Percentiles rank a stretch among this genome's conserved stretches.
These are phyloP conservation scores for Novymonas esmeraldas DNA, from an alignment of 208 protist species.

Conservation along the genomic window DNA sequence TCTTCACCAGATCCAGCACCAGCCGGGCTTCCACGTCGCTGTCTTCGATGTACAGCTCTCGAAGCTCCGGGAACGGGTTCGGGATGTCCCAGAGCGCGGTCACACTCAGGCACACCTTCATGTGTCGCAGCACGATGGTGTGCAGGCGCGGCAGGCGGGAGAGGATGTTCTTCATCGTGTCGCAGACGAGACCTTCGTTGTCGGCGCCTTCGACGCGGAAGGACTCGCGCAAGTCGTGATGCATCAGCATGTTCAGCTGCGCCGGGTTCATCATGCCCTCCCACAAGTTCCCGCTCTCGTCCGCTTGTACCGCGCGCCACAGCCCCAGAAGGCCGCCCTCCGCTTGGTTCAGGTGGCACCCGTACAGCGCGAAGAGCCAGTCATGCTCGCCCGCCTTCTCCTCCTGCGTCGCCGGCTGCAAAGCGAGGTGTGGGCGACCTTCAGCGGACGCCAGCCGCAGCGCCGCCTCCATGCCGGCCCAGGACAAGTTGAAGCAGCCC, in stretches of 20 bases:
- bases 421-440: constrained; percentile 8
- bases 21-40: background rate
- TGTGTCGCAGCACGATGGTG: constrained; percentile 2
- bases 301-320: constrained; percentile 8
- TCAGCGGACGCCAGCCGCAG: constrained; percentile 4
- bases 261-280: constrained; percentile 8
- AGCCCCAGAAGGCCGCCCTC: constrained; percentile 14
- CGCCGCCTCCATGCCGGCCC: constrained; percentile 15
- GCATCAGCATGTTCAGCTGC: constrained; percentile 19
- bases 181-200: background rate
- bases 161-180: constrained; percentile 1
- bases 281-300: constrained; percentile 5
- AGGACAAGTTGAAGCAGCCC: constrained; percentile 11
- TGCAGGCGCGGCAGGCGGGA: constrained; percentile 5
- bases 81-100: background rate
- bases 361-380: constrained; percentile 10
- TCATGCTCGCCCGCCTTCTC: constrained; percentile 11
- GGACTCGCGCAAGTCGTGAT: constrained; percentile 8
- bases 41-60: constrained; percentile 8
- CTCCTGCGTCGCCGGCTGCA: constrained; percentile 4
- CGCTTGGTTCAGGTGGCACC: constrained; percentile 8
- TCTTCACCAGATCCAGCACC: background rate
- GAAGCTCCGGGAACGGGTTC: constrained; percentile 9
- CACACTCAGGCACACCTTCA: background rate
- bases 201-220: constrained; percentile 14